Evolutionary conservation across 176 grass and related monocot species (phyloP).

Genomic region (Zoysia pacifica): DNA sequence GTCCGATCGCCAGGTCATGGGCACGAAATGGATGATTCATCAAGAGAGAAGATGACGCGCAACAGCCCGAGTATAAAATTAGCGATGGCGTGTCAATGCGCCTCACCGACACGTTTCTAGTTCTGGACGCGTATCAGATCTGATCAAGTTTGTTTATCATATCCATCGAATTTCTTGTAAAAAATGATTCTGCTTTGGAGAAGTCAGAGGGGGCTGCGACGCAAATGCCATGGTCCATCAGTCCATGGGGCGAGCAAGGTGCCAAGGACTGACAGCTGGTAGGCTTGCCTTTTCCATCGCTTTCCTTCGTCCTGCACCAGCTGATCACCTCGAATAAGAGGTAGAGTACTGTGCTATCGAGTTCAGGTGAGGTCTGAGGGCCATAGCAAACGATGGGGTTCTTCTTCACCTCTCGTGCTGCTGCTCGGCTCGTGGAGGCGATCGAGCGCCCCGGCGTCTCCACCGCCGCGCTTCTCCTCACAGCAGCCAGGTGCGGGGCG

Average conservation of each 20-base stretch:
- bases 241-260: neutral
- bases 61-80: neutral
- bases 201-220: neutral
- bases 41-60: neutral
- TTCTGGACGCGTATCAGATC: neutral
- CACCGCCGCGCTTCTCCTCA: slow-evolving; percentile 44
- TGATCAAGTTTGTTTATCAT: neutral
- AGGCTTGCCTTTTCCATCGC: slow-evolving; percentile 11
- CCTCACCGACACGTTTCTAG: neutral
- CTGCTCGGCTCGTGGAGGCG: slow-evolving; percentile 35
- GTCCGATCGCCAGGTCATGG: neutral
- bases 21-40: neutral
- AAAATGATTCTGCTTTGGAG: neutral
- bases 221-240: neutral
- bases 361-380: slow-evolving; percentile 1
- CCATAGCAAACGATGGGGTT: slow-evolving; percentile 37
- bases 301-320: slow-evolving; percentile 15
- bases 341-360: neutral
- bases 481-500: slow-evolving; percentile 48
- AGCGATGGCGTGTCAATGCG: slow-evolving; percentile 9
- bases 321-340: slow-evolving; percentile 1
- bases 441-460: slow-evolving; percentile 36
- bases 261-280: neutral
- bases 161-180: neutral
- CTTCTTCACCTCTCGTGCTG: slow-evolving; percentile 43